These are phyloP conservation scores for Eragrostis nindensis DNA, from an alignment of 176 grass and related monocot species.

Conservation along the genomic window DNA sequence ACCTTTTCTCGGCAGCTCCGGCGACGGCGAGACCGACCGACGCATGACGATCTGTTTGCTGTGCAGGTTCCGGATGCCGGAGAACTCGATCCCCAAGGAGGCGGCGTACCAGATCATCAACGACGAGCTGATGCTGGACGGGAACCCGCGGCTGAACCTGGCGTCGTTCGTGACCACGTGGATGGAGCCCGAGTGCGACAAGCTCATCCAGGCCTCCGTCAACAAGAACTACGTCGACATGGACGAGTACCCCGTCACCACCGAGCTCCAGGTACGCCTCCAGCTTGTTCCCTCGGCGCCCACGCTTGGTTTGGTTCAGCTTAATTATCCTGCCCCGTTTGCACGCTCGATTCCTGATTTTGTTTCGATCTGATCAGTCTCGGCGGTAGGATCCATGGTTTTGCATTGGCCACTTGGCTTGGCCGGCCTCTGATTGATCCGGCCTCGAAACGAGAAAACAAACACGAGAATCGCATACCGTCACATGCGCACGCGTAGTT, in stretches of 20 bases:
- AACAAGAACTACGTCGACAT: conserved; percentile 99
- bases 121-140: conserved; percentile 96
- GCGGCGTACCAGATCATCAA: conserved; percentile 96
- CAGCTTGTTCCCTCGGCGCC: neutral
- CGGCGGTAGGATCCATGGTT: neutral
- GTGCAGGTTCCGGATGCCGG: conserved; percentile 76
- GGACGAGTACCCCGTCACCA: conserved; percentile 99
- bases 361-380: neutral
- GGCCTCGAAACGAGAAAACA: neutral
- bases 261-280: conserved; percentile 78
- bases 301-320: too few relatives aligned
- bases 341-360: neutral
- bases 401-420: neutral
- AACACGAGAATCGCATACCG: neutral
- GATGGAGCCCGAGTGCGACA: conserved; percentile 98
- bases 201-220: conserved; percentile 76
- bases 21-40: neutral
- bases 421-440: neutral
- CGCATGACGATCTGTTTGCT: too few relatives aligned
- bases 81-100: conserved; percentile 77
- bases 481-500: neutral
- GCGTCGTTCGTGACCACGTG: conserved; percentile 95
- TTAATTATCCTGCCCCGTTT: too few relatives aligned
- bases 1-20: too few relatives aligned
- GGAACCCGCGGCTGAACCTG: conserved; percentile 88